phyloP scores from a whole-genome alignment of 495 filamentous ascomycete species.

The Aspergillus saccharolyticus region DNA sequence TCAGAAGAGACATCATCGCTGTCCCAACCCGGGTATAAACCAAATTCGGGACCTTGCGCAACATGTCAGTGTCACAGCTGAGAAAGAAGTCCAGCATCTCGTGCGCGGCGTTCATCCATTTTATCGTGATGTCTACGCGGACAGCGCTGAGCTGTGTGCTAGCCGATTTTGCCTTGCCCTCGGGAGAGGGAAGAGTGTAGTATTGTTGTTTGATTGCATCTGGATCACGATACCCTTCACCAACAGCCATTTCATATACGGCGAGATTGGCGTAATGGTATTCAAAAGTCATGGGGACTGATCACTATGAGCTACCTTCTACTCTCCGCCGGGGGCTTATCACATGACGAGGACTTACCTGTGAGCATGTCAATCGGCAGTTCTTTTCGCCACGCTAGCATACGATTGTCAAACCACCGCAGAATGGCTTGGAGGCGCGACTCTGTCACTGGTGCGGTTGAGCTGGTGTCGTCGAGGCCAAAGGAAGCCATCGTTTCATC shows the following conservation, averaged over 20 bases:
- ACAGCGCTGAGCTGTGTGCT: conserved; percentile 33
- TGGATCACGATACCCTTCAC: conserved; percentile 48
- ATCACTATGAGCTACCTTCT: background rate
- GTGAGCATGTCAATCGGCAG: conserved; percentile 35
- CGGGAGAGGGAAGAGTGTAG: conserved; percentile 35
- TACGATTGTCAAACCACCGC: conserved; percentile 44
- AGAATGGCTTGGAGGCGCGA: conserved; percentile 42
- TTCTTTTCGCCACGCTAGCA: conserved; percentile 41
- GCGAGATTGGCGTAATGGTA: conserved; percentile 43
- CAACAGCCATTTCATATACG: conserved; percentile 48
- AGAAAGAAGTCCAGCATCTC: conserved; percentile 43
- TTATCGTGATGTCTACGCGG: conserved; percentile 45
- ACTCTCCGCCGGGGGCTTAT: background rate
- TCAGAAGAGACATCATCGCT: conserved; percentile 43
- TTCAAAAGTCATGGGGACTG: conserved; percentile 41
- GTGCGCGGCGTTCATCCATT: conserved; percentile 47
- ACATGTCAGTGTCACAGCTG: conserved; percentile 31
- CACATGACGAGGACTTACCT: conserved; percentile 23
- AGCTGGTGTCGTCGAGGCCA: conserved; percentile 46
- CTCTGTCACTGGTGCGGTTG: conserved; percentile 38
- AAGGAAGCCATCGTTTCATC: conserved; percentile 46
- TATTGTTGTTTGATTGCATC: conserved; percentile 36
- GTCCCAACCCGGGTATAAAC: conserved; percentile 42
- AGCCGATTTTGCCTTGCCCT: conserved; percentile 23
- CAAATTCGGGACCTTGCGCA: conserved; percentile 44